Evolutionary conservation across 1,139 yeast species (phyloP).

Genomic region (Blastobotrys elegans): DNA sequence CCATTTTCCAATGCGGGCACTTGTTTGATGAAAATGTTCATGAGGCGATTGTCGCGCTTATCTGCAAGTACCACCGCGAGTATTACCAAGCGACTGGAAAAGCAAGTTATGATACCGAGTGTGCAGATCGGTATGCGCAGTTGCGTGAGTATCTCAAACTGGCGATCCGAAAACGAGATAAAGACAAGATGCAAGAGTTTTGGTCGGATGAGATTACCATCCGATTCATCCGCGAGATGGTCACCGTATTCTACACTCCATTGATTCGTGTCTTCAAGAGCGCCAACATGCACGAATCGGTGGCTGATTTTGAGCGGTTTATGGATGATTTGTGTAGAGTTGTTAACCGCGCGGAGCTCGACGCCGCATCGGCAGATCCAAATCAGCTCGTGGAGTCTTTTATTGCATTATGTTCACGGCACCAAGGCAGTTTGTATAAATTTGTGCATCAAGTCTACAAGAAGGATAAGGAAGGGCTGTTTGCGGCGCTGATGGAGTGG

Average conservation of each 20-base stretch:
- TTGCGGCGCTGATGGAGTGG: constrained; percentile 70
- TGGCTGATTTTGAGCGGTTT: constrained; percentile 67
- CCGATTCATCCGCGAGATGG: constrained; percentile 60
- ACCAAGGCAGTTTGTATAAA: constrained; percentile 63
- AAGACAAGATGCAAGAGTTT: constrained; percentile 62
- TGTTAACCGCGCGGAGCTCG: constrained; percentile 46
- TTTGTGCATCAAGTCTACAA: constrained; percentile 73
- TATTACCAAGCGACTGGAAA: constrained; percentile 38
- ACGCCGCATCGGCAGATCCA: constrained; percentile 43
- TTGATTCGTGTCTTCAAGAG: constrained; percentile 68
- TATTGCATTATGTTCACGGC: constrained; percentile 59
- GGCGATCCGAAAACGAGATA: constrained; percentile 66
- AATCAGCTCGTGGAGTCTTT: constrained; percentile 59
- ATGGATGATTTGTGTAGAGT: constrained; percentile 62
- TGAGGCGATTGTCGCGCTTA: constrained; percentile 17
- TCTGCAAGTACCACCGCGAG: constrained; percentile 30
- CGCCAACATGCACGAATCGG: constrained; percentile 71
- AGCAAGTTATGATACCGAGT: constrained; percentile 17
- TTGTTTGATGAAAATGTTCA: not conserved
- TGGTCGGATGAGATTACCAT: constrained; percentile 86
- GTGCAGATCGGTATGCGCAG: constrained; percentile 40
- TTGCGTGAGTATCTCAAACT: constrained; percentile 61
- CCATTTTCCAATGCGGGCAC: not conserved
- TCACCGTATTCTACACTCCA: constrained; percentile 80
- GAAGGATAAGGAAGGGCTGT: constrained; percentile 64